Evolutionary conservation across 495 filamentous ascomycete species (phyloP), one percentile per base, ranked within the genome.

Genomic region (Penicillium desertorum): DNA sequence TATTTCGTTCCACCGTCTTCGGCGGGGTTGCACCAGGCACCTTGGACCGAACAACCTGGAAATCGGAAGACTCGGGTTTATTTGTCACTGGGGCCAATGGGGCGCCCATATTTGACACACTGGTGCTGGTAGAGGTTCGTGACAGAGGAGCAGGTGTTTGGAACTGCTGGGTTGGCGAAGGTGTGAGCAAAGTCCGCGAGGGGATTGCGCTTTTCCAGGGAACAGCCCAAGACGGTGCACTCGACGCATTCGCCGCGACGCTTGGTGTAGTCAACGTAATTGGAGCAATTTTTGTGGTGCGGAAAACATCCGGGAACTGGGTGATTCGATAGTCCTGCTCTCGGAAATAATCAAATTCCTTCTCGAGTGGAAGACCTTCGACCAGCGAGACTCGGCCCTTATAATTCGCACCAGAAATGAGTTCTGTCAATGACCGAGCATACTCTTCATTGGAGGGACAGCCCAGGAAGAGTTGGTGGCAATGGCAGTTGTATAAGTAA

Each of bases 401-500:
- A 32, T 81, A 78, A 37, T 79, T 69, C 4, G 74, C 72, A 49
- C 86, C 81, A 42, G 74, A 73, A 47, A 83, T 70, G 41, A 86
- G 76, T 25, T 72, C 68, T 58, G 90, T 84, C n/a, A 96, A 71
- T 54, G 88, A 80, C 2, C 83, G 78, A 23, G 81, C 83, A 69
- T 91, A 95, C 34, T 84, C 82, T 54, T 83, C 82, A 69, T 92
- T 88, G 58, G 90, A 87, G 20, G 87, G 88, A 58, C 90, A 86
- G 12, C 90, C 91, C 44, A 96, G 76, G 46, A 92, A 74, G 42
- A 95, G 85, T 58, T 92, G 89, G 62, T 87, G 88, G 71, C 91
- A 95, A 68, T 91, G 88, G 64, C 78, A 81, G 62, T 92, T 82
- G 73, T 83, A 78, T 46, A 86, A 64, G 69, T 84, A 76, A 25